Evolutionary conservation across 1,284 basidiomycete genomes (phyloP).

Genomic region (Ganoderma meredithae): DNA sequence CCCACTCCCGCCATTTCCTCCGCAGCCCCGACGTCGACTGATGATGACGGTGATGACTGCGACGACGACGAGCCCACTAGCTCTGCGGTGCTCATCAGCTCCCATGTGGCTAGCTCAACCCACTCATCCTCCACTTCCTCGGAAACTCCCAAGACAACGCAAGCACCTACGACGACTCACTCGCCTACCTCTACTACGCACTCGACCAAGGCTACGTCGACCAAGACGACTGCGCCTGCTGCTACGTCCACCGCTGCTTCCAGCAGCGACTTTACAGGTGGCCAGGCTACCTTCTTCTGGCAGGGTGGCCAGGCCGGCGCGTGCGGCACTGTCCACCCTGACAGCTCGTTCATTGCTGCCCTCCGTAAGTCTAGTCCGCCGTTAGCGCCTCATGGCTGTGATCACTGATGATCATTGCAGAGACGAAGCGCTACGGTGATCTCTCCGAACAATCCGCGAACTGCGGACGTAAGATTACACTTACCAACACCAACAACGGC

Average conservation of each 20-base stretch:
- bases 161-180: conserved; percentile 10
- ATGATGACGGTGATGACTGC: conserved; percentile 28
- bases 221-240: conserved; percentile 31
- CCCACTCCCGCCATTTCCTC: conserved; percentile 29
- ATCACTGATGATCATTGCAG: conserved; percentile 9
- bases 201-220: conserved; percentile 27
- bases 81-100: conserved; percentile 18
- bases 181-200: background rate
- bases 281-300: conserved; percentile 51
- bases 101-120: conserved; percentile 12
- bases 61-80: conserved; percentile 27
- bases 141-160: conserved; percentile 17
- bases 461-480: conserved; percentile 71
- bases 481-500: conserved; percentile 68
- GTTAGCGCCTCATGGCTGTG: background rate
- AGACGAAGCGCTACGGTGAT: conserved; percentile 63
- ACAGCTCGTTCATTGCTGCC: conserved; percentile 76
- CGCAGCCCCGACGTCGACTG: conserved; percentile 29
- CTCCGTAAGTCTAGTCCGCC: conserved; percentile 53
- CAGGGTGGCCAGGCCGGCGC: conserved; percentile 77
- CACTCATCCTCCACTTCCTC: conserved; percentile 19
- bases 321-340: conserved; percentile 73
- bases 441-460: conserved; percentile 54
- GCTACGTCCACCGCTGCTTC: conserved; percentile 28
- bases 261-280: conserved; percentile 43